phyloP scores from a whole-genome alignment of 2,329 filamentous ascomycete genomes.

The Annulohypoxylon truncatum region DNA sequence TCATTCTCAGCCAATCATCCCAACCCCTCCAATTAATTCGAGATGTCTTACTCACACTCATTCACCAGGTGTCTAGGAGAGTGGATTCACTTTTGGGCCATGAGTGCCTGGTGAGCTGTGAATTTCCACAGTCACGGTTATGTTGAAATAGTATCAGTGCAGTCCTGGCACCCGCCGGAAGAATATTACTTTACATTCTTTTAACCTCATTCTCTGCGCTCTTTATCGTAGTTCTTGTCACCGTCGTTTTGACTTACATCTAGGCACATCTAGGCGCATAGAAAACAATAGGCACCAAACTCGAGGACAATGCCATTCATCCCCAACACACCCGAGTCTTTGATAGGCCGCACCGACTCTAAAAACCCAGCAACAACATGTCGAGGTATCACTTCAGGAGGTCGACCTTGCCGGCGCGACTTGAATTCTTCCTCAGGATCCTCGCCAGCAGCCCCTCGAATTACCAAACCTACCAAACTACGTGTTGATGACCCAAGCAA shows the following conservation, averaged over 20 bases:
- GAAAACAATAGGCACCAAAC: neutral
- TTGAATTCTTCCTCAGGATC: slow-evolving; percentile 62
- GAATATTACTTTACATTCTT: slow-evolving; percentile 2
- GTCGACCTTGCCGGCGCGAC: slow-evolving; percentile 83
- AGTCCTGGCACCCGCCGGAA: slow-evolving; percentile 3
- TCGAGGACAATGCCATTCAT: slow-evolving; percentile 69
- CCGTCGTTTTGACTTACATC: slow-evolving; percentile 23
- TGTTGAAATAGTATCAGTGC: slow-evolving; percentile 17
- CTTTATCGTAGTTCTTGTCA: slow-evolving; percentile 8
- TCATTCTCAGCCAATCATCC: slow-evolving; percentile 28
- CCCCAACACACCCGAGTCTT: slow-evolving; percentile 81
- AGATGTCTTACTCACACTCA: slow-evolving; percentile 13
- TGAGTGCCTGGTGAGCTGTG: slow-evolving; percentile 23
- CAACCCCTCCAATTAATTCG: slow-evolving; percentile 35
- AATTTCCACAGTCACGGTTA: neutral
- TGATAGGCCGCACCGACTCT: slow-evolving; percentile 83
- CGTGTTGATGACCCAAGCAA: slow-evolving; percentile 64
- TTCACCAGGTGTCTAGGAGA: slow-evolving; percentile 6
- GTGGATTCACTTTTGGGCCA: slow-evolving; percentile 19
- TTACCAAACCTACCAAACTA: slow-evolving; percentile 48
- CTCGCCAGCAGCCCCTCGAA: slow-evolving; percentile 41
- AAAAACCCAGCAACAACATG: slow-evolving; percentile 87
- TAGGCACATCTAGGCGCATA: neutral
- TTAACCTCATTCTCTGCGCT: slow-evolving; percentile 5
- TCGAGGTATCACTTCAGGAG: slow-evolving; percentile 83